These are phyloP conservation scores for Thoreauomyces humboldtii DNA, from an alignment of 192 early-diverging fungal genomes.

Conservation along the genomic window DNA sequence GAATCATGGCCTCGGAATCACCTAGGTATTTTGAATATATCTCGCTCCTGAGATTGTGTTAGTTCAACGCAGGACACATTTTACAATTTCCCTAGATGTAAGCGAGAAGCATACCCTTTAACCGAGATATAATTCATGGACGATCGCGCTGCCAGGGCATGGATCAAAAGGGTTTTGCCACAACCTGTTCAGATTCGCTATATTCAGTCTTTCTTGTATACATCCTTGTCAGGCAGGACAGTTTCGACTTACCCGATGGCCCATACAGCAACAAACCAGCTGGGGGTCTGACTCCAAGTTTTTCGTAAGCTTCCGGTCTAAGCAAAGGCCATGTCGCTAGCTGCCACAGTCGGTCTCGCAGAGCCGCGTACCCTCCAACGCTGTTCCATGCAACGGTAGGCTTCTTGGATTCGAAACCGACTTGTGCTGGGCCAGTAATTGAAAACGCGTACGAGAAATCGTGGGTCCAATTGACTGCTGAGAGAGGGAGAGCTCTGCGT, in stretches of 20 bases:
- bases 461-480: conserved; percentile 25
- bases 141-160: conserved; percentile 72
- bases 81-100: not conserved
- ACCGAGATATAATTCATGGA: conserved; percentile 82
- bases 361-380: conserved; percentile 66
- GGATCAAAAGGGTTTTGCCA: conserved; percentile 84
- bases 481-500: not conserved
- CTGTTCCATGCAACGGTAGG: conserved; percentile 53
- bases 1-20: conserved; percentile 79
- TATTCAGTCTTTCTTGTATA: not conserved
- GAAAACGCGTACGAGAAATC: conserved; percentile 58
- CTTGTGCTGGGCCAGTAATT: conserved; percentile 57
- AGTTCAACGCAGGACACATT: not conserved
- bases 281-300: conserved; percentile 71
- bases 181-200: conserved; percentile 57
- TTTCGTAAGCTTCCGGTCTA: conserved; percentile 48
- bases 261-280: conserved; percentile 88
- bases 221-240: not conserved
- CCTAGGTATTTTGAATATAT: conserved; percentile 96
- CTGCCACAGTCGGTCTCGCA: conserved; percentile 59
- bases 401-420: conserved; percentile 56
- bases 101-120: conserved; percentile 54
- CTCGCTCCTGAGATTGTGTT: conserved; percentile 63
- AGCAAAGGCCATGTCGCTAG: conserved; percentile 59
- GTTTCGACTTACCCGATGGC: conserved; percentile 61